These are phyloP conservation scores for Penicillium sp. DNA, from an alignment of 2,329 filamentous ascomycete species.

Conservation along the genomic window DNA sequence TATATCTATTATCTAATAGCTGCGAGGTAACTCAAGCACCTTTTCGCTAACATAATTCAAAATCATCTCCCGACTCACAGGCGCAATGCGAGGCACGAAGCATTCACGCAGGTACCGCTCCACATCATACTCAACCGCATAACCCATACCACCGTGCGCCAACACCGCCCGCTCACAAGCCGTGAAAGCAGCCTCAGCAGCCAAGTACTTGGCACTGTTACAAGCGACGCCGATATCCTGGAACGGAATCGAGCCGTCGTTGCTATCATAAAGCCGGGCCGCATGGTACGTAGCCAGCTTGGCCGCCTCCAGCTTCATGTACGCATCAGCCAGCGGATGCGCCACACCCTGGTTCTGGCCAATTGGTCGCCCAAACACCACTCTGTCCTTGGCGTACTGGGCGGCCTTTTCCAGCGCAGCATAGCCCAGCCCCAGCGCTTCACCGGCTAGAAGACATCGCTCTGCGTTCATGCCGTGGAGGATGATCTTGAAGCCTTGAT, in stretches of 20 bases:
- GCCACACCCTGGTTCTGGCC: constrained; percentile 59
- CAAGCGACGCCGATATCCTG: constrained; percentile 61
- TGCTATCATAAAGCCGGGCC: constrained; percentile 54
- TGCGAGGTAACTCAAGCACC: constrained; percentile 42
- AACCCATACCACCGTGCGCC: constrained; percentile 60
- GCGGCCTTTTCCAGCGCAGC: constrained; percentile 62
- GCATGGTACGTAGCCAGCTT: constrained; percentile 61
- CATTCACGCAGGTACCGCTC: constrained; percentile 59
- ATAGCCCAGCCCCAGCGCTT: constrained; percentile 76
- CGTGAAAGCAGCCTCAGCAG: constrained; percentile 58
- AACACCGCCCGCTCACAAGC: constrained; percentile 58
- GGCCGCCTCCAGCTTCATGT: constrained; percentile 60
- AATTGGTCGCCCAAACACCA: constrained; percentile 58
- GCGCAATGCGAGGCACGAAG: constrained; percentile 58
- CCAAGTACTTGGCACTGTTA: constrained; percentile 66
- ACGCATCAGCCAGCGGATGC: constrained; percentile 57
- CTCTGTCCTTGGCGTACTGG: constrained; percentile 61
- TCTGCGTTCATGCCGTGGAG: constrained; percentile 79
- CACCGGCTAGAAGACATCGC: constrained; percentile 69
- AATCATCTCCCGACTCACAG: constrained; percentile 54
- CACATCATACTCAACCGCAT: constrained; percentile 61
- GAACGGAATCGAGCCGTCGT: constrained; percentile 51
- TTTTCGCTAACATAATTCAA: constrained; percentile 46
- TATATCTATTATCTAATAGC: constrained; percentile 33
- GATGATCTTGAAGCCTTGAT: constrained; percentile 73